Base-by-base conservation (phyloP, 2,329 filamentous ascomycete genomes). In the Ramularia endophylla region DNA sequence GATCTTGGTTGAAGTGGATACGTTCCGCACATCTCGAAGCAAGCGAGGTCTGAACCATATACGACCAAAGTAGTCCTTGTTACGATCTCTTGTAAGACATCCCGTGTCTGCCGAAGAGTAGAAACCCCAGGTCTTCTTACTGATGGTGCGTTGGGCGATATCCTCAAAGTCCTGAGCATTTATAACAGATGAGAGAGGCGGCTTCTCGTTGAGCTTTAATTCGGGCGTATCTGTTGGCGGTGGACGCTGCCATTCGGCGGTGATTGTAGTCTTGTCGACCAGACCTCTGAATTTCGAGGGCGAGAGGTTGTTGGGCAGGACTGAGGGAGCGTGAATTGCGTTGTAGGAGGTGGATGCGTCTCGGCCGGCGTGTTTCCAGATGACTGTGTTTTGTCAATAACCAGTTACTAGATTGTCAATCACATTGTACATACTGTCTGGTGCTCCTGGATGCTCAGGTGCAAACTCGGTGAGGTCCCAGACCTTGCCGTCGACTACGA, bases 401-500 rank as follows among this genome's bases (percentile, higher is more conserved):
- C 12, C 20, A n/a, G n/a, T n/a, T 15, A 6, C 22, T 11, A 25
- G 11, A 25, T 6, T 6, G 22, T 6, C 22, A 11, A 25, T 25
- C n/a, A n/a, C n/a, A 11, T 25, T 25, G 6, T 13, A 17, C 53
- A 44, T 59, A 69, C 74, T 73, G 32, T 64, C 69, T 40, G 74
- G 66, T 16, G 77, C 77, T 19, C 78, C 77, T 5, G 78, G 77
- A 59, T 81, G 78, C 43, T 78, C 69, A 15, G 73, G 72, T 15
- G 78, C 68, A 57, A 85, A 85, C n/a, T 78, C 70, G 12, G 77
- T 82, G 37, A 85, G 64, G 59, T 85, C 79, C 68, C 80, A 85
- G 19, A 85, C 78, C 51, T 75, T 72, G 27, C 74, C 74, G 54
- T 85, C 74, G 12, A 86, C 72, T 18, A 83, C 80, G 45, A 85